Evolutionary conservation across 2,329 filamentous ascomycete species (phyloP).

Genomic region (Leptographium galeiforme): DNA sequence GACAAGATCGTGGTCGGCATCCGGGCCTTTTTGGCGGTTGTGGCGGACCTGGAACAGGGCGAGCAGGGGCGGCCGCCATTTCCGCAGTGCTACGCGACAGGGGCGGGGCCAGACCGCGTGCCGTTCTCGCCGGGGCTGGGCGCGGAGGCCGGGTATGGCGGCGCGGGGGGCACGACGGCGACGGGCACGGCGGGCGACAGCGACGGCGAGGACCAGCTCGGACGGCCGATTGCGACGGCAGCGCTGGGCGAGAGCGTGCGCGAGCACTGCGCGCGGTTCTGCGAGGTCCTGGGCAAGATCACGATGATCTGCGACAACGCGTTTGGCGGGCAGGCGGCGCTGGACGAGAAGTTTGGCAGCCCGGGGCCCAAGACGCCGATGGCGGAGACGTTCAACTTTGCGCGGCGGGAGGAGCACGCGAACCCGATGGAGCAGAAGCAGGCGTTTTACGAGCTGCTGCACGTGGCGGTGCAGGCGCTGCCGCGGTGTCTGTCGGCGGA

Average conservation of each 20-base stretch:
- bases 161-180: background rate
- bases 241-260: constrained; percentile 62
- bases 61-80: constrained; percentile 70
- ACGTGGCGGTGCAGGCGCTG: constrained; percentile 88
- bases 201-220: constrained; percentile 47
- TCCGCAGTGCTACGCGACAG: constrained; percentile 47
- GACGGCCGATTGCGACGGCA: constrained; percentile 46
- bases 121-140: constrained; percentile 37
- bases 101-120: constrained; percentile 24
- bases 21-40: constrained; percentile 80
- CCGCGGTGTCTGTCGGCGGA: constrained; percentile 86
- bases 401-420: constrained; percentile 64
- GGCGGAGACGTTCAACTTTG: constrained; percentile 84
- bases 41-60: constrained; percentile 81
- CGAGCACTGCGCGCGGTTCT: constrained; percentile 83
- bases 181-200: background rate
- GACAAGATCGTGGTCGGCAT: constrained; percentile 98
- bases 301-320: constrained; percentile 94
- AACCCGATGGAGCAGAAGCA: constrained; percentile 72
- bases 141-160: constrained; percentile 10
- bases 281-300: constrained; percentile 88
- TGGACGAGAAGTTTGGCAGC: constrained; percentile 89
- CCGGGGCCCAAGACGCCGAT: constrained; percentile 89
- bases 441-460: constrained; percentile 86
- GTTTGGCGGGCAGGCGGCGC: constrained; percentile 86